Base-by-base conservation (phyloP, 257 asterid genomes). In the Solanum arcanum region DNA sequence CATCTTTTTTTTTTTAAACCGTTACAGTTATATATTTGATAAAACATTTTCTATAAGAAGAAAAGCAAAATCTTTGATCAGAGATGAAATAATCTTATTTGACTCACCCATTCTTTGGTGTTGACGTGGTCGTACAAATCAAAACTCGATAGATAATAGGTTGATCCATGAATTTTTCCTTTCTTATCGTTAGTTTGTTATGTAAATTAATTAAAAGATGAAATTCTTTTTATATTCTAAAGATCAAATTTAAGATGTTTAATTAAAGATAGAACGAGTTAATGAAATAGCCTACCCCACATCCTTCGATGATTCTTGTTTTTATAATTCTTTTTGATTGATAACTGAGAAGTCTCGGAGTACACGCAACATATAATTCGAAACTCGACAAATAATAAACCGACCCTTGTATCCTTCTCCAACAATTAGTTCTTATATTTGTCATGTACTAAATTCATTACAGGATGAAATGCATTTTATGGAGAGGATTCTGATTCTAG, bases 31-130 rank as follows among this genome's bases (percentile, higher is more conserved):
- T 74, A 4, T 0, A 74, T 20, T 5, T 3, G 6, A 73, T 0
- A 37, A 21, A 74, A 74, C 0, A 0, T 72, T 31, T 31, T 31
- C 0, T 13, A 27, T 27, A 27, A 13, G 13, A 12, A 27, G 0
- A 0, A 7, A 29, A 2, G 1, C 3, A 68, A 69, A 0, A 69
- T 69, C 0, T 69, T 0, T 33, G 0, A 20, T 3, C 8, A 18
- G 20, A 20, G 12, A 56, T 56, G 2, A 56, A 56, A 56, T 1
- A 31, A 72, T 72, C 8, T 72, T 25, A 5, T 9, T 18, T 72
- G 12, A 9, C 4, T 8, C 23, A 13, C 5, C 0, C 15, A 29
- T 69, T 66, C 2, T 25, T 66, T 66, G 20, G 1, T 14, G 21
- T 11, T 29, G 6, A 31, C 3, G 23, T 12, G 18, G 0, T 15